Evolutionary conservation across 2,329 filamentous ascomycete species (phyloP).

Genomic region (Phaeosphaeriaceae sp.): DNA sequence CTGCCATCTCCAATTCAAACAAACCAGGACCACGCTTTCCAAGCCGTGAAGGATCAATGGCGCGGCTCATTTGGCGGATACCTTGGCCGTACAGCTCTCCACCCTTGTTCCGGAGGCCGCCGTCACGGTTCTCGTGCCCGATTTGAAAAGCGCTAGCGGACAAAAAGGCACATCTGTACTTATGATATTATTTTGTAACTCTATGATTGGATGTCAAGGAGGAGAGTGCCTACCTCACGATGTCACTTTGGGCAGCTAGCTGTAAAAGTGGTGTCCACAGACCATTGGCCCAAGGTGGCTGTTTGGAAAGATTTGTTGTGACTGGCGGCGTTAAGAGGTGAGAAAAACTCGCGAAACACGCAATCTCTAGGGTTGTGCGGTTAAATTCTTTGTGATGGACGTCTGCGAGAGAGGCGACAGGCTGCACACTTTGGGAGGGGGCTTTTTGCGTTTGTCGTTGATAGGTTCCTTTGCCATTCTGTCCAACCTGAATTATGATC

Average conservation of each 20-base stretch:
- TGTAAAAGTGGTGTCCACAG: constrained; percentile 1
- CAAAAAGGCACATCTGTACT: constrained; percentile 15
- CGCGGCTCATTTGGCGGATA: constrained; percentile 3
- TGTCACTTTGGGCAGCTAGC: background rate
- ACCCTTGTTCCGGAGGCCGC: constrained; percentile 7
- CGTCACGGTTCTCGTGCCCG: constrained; percentile 10
- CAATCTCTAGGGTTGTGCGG: constrained; percentile 14
- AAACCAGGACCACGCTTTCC: background rate
- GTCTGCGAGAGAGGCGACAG: constrained; percentile 1
- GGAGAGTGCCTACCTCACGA: constrained; percentile 3
- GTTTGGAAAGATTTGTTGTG: background rate
- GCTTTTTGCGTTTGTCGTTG: constrained; percentile 2
- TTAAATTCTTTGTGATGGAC: constrained; percentile 9
- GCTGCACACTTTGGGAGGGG: background rate
- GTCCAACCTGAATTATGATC: constrained; percentile 16
- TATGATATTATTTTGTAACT: background rate
- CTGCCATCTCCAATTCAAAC: constrained; percentile 12
- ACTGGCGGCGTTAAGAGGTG: constrained; percentile 4
- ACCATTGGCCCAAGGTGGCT: background rate
- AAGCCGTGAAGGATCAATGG: background rate
- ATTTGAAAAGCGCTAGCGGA: constrained; percentile 15
- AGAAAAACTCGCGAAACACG: constrained; percentile 12
- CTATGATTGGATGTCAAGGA: background rate
- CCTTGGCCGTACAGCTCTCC: constrained; percentile 18
- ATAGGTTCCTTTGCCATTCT: constrained; percentile 14